Evolutionary conservation across 495 filamentous ascomycete genomes (phyloP).

Genomic region (Penicillium dipodomyicola): DNA sequence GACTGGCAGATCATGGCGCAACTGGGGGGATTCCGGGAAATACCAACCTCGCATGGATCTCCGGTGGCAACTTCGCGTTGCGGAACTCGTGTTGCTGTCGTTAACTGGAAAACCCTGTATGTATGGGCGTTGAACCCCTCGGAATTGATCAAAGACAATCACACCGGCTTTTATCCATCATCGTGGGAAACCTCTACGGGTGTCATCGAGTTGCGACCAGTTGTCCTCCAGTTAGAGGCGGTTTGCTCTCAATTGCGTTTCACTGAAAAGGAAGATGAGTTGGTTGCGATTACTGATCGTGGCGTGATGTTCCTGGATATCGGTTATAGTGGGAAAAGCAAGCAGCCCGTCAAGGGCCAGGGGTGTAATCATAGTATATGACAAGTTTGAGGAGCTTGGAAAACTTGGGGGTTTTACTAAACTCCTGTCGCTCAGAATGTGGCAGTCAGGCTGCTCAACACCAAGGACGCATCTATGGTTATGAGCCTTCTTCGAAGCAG

Average conservation of each 20-base stretch:
- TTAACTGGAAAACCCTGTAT: conserved; percentile 46
- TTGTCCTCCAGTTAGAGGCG: conserved; percentile 36
- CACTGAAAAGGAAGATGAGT: conserved; percentile 36
- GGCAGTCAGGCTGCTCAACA: neutral
- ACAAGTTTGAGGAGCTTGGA: neutral
- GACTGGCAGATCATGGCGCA: conserved; percentile 41
- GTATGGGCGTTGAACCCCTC: conserved; percentile 46
- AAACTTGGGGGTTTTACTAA: neutral
- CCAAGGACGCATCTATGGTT: neutral
- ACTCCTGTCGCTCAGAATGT: neutral
- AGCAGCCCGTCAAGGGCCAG: neutral
- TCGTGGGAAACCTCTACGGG: conserved; percentile 24
- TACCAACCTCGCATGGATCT: conserved; percentile 40
- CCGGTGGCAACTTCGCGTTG: conserved; percentile 39
- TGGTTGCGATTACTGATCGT: conserved; percentile 48
- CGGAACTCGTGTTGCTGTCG: conserved; percentile 44
- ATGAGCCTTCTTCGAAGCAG: neutral
- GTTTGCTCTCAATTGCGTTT: conserved; percentile 44
- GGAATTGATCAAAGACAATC: conserved; percentile 30
- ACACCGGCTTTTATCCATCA: conserved; percentile 31
- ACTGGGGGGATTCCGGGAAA: conserved; percentile 41
- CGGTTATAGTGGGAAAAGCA: conserved; percentile 18
- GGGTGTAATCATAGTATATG: neutral
- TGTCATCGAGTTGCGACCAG: conserved; percentile 33
- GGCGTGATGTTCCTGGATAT: conserved; percentile 45